Conservation (phyloP, 345 rosid species). For the Isatis tinctoria region DNA sequence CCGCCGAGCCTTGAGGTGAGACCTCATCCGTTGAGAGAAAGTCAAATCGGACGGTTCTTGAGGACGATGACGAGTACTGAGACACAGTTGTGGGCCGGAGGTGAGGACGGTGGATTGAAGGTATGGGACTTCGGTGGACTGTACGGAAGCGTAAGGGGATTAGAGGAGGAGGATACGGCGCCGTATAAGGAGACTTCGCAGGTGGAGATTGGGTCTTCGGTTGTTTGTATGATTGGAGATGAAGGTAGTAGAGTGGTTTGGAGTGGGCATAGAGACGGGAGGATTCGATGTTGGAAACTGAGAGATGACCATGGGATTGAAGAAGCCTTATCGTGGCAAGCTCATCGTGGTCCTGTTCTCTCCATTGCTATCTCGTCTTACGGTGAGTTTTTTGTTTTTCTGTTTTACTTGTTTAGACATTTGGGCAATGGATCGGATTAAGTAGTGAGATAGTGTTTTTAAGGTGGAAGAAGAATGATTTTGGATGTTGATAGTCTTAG, state of each 20-base stretch:
- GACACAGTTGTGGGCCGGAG: slow-evolving; percentile 76
- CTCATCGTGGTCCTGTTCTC: slow-evolving; percentile 82
- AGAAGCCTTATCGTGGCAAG: slow-evolving; percentile 79
- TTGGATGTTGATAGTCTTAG: background rate
- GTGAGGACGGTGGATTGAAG: slow-evolving; percentile 67
- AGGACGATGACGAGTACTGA: slow-evolving; percentile 66
- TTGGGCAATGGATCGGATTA: background rate
- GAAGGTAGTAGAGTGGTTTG: slow-evolving; percentile 63
- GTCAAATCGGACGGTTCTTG: slow-evolving; percentile 65
- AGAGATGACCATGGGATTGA: slow-evolving; percentile 32
- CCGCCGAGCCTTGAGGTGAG: slow-evolving; percentile 79
- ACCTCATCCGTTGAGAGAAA: slow-evolving; percentile 86
- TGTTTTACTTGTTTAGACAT: background rate
- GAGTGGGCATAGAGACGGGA: slow-evolving; percentile 95
- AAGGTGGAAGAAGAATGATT: background rate
- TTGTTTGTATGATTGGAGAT: slow-evolving; percentile 71
- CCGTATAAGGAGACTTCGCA: slow-evolving; percentile 61
- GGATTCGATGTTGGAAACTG: slow-evolving; percentile 72
- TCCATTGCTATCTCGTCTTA: slow-evolving; percentile 63
- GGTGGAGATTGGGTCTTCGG: slow-evolving; percentile 41
- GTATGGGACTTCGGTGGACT: slow-evolving; percentile 67
- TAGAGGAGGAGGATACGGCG: slow-evolving; percentile 61
- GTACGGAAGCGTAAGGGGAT: slow-evolving; percentile 45
- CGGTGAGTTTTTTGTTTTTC: slow-evolving; percentile 39
- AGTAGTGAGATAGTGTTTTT: background rate